phyloP scores from a whole-genome alignment of 805 yeast genomes.

The Barnettozyma wickerhamii region DNA sequence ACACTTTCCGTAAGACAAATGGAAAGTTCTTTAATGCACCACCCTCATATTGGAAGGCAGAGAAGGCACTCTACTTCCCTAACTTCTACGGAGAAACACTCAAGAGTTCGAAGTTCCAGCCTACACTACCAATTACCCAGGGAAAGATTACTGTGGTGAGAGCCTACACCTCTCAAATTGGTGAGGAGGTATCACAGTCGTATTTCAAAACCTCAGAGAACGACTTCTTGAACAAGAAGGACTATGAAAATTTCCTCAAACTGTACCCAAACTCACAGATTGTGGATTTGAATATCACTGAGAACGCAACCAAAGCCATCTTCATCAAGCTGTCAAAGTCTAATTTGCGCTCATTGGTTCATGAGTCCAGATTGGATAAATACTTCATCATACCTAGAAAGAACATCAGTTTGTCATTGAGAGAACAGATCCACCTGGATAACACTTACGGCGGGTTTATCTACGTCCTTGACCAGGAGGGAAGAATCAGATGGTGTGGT shows the following conservation, averaged over 20 bases:
- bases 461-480: constrained; percentile 68
- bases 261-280: constrained; percentile 57
- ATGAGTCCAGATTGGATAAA: constrained; percentile 45
- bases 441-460: constrained; percentile 83
- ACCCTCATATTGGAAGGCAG: constrained; percentile 66
- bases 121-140: constrained; percentile 35
- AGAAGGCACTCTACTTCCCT: constrained; percentile 77
- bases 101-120: constrained; percentile 25
- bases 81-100: constrained; percentile 61
- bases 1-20: constrained; percentile 61
- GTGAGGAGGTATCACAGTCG: constrained; percentile 59
- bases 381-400: constrained; percentile 64
- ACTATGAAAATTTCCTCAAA: constrained; percentile 35
- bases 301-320: constrained; percentile 63
- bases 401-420: constrained; percentile 50
- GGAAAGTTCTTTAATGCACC: constrained; percentile 89
- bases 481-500: constrained; percentile 86
- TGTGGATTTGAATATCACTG: constrained; percentile 73
- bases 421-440: constrained; percentile 58
- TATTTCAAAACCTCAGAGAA: constrained; percentile 49
- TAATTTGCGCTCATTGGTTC: constrained; percentile 40
- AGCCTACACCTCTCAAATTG: constrained; percentile 62
- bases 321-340: constrained; percentile 51
- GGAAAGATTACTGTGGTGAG: constrained; percentile 61
- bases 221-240: constrained; percentile 37